These are phyloP conservation scores for Leucocoprinus gongylophorus DNA, from an alignment of 1,284 basidiomycete species.

Conservation along the genomic window DNA sequence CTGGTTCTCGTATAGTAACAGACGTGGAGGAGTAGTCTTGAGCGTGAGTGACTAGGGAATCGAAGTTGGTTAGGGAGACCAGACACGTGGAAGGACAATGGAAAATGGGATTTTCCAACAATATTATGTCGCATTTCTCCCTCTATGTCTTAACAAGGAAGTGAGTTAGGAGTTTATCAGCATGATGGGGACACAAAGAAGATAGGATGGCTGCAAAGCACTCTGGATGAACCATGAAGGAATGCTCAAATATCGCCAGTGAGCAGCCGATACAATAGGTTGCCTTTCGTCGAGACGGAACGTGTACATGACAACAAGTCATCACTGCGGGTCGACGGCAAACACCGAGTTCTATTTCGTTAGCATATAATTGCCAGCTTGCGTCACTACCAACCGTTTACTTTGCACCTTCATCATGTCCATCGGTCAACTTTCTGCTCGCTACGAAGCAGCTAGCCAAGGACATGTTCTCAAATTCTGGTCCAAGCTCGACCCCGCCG, in stretches of 20 bases:
- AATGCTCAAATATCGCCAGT: neutral
- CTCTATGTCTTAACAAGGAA: too few relatives aligned
- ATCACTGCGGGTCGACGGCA: conserved; percentile 2
- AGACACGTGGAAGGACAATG: too few relatives aligned
- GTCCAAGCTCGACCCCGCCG: conserved; percentile 58
- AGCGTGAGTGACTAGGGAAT: neutral
- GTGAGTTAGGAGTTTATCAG: neutral
- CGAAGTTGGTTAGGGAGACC: too few relatives aligned
- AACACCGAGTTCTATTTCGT: conserved; percentile 7
- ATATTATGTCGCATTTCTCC: too few relatives aligned
- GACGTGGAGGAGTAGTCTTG: neutral
- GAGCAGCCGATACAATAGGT: neutral
- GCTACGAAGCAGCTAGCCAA: conserved; percentile 80
- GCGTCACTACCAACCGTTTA: conserved; percentile 8
- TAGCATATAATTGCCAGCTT: conserved; percentile 9
- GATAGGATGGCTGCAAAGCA: neutral
- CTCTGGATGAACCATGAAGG: neutral
- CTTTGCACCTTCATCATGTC: conserved; percentile 35
- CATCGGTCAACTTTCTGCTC: conserved; percentile 43
- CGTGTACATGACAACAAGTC: neutral
- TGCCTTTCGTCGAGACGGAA: neutral
- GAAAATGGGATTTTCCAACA: too few relatives aligned
- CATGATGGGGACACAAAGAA: neutral
- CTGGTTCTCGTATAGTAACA: neutral
- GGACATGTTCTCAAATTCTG: conserved; percentile 88